Percentiles rank a stretch among this genome's conserved stretches.
Evolutionary conservation across 192 early-diverging fungal genomes (phyloP).

Genomic region (Lunasporangiospora selenospora): DNA sequence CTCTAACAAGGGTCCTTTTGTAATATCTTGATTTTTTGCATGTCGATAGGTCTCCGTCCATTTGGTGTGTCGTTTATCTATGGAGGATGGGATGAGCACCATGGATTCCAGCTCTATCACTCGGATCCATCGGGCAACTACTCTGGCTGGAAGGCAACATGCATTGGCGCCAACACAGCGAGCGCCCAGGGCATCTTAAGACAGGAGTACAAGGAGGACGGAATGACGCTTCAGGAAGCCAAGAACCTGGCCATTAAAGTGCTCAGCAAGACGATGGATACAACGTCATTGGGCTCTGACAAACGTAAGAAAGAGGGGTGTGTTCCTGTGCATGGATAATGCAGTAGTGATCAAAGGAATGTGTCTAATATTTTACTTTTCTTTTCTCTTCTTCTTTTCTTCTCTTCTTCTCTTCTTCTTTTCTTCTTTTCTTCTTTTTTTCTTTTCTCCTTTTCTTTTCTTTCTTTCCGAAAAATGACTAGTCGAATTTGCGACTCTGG

Average conservation of each 20-base stretch:
- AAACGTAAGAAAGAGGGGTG: conserved; percentile 70
- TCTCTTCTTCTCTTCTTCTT: conserved; percentile 2
- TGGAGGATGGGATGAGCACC: conserved; percentile 89
- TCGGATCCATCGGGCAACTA: conserved; percentile 99
- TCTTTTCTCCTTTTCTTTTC: background rate
- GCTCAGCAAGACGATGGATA: conserved; percentile 97
- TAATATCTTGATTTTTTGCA: background rate
- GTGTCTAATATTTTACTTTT: conserved; percentile 5
- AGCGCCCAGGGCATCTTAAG: conserved; percentile 93
- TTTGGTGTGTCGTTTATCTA: conserved; percentile 99
- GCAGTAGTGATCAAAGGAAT: background rate
- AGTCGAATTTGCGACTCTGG: conserved; percentile 94
- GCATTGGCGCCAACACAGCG: conserved; percentile 94
- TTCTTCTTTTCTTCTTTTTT: background rate
- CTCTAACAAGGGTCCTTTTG: background rate
- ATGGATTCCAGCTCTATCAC: conserved; percentile 97
- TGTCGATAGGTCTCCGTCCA: conserved; percentile 79
- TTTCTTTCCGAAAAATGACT: conserved; percentile 19
- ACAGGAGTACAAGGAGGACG: conserved; percentile 95
- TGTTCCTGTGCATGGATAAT: conserved; percentile 3
- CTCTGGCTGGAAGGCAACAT: conserved; percentile 98
- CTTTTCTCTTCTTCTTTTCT: background rate
- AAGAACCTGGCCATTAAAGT: conserved; percentile 92
- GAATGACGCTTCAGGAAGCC: conserved; percentile 85
- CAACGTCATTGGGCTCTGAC: conserved; percentile 88